These are phyloP conservation scores for Phytophthora cactorum DNA, from an alignment of 352 stramenopile species.

Conservation along the genomic window DNA sequence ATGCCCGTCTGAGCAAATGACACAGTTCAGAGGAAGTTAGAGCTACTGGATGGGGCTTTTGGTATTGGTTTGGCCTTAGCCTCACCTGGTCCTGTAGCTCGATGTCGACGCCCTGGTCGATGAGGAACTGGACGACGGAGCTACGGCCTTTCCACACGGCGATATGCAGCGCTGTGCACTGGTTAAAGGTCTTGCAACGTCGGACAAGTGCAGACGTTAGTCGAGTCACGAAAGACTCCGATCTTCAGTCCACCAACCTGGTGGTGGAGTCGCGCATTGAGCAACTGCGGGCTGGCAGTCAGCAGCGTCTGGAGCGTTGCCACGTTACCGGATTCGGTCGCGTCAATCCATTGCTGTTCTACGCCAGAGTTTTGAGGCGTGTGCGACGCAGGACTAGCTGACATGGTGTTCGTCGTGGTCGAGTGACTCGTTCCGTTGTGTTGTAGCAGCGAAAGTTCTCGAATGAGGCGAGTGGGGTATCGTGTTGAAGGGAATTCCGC, in stretches of 20 bases:
- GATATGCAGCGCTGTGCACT: constrained; percentile 6
- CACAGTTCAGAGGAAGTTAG: neutral
- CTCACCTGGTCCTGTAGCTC: too few species aligned
- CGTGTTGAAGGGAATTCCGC: too few species aligned
- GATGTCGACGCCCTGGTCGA: too few species aligned
- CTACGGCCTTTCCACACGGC: constrained; percentile 6
- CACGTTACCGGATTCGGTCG: too few species aligned
- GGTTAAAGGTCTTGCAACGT: neutral
- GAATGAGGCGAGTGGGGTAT: neutral
- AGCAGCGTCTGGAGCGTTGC: neutral
- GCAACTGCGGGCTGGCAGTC: neutral
- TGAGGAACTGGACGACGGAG: neutral
- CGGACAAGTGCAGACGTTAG: too few species aligned
- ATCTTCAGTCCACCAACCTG: neutral
- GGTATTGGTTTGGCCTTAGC: too few species aligned
- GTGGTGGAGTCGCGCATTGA: constrained; percentile 8
- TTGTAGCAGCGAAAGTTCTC: neutral
- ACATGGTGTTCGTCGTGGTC: neutral
- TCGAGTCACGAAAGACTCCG: neutral
- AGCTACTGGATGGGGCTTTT: neutral
- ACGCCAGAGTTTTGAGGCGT: neutral
- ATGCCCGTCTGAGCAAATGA: constrained; percentile 24
- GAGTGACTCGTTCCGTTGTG: neutral
- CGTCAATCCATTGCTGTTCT: too few species aligned
- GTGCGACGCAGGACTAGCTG: neutral